Base-by-base conservation (phyloP, 257 asterid genomes). In the Plectranthus barbatus region DNA sequence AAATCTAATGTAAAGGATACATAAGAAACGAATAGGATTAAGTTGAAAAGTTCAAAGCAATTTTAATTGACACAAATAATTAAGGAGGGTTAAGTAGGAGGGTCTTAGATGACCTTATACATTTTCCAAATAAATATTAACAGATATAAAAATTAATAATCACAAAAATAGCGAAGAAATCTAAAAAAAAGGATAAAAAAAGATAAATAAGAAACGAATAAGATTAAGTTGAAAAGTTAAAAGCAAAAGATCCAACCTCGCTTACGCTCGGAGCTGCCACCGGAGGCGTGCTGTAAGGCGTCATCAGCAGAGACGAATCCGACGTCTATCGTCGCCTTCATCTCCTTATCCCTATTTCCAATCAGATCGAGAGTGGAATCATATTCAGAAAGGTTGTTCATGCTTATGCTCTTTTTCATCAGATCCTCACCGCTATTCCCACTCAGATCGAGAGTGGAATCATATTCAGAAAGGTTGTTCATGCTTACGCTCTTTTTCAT, bases 401-500 rank as follows among this genome's bases (percentile, higher is more conserved):
- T 75, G 76, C 98, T 91, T 40, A 84, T 94, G 40, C 90, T 77
- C 79, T 91, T 91, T 74, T 96, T 85, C 90, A 60, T 52, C 49
- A 69, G 29, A 60, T 78, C 81, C 46, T 42, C 57, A n/a, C 62
- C 76, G 46, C 50, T 69, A 44, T 57, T 66, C 4, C 54, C 64
- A 42, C 21, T 40, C 53, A 45, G 56, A 64, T 60, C 59, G 52
- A 18, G 51, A 18, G 69, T 67, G 21, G 63, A 81, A 64, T 74
- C 83, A 46, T 91, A 91, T 52, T 87, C 84, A 2, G 96, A 82
- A 10, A 91, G 79, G 62, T 91, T 80, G 15, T 78, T 86, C 94
- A 88, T 75, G 76, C 98, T 91, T 40, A 84, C 95, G 40, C 90
- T 77, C 79, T 91, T 91, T 74, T 96, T 85, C 90, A 91, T 73